Evolutionary conservation across 2,329 filamentous ascomycete genomes (phyloP), one percentile per base, ranked within the genome.

Genomic region (Fusarium mundagurra): DNA sequence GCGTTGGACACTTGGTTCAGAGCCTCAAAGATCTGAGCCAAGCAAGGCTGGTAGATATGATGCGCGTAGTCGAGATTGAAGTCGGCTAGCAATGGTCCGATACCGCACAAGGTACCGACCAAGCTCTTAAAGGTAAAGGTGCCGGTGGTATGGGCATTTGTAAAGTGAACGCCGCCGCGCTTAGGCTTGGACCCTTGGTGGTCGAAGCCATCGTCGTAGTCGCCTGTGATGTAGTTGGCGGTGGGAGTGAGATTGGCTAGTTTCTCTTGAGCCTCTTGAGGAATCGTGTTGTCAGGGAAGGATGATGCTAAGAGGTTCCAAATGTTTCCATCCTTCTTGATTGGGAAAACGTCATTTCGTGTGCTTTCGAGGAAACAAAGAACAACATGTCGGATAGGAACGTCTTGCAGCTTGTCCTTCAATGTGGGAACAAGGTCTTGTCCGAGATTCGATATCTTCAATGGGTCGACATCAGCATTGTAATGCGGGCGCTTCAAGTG

Each of bases 61-160:
- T 85, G 79, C 8, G 78, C 64, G 45, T 80, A 83, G 63, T 86
- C 85, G 39, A 80, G 75, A 44, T 86, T 85, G 64, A 84, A 84
- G 62, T 86, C 84, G 6, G 80, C 82, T 8, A 85, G 75, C 39
- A 86, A 69, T 2, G 85, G 84, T 0, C 78, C 80, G 39, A 85
- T 72, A n/a, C 85, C 85, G 47, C 85, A 86, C 6, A 86, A 70
- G 7, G 83, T 84, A 12, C 83, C 84, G 1, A 81, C 78, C 10
- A 86, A 51, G 60, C 83, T 85, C 71, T 86, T 86, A 31, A 85
- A 75, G 0, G 85, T 86, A 44, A 85, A 85, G 0, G 85, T 85
- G 7, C 79, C 80, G 3, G 84, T 80, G 1, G 85, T 86, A 57
- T 83, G 81, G 5, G 82, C 84, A 41, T 82, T 84, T 14, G 82